Base-by-base conservation (phyloP, 2,329 filamentous ascomycete genomes). In the Fusarium sp. region DNA sequence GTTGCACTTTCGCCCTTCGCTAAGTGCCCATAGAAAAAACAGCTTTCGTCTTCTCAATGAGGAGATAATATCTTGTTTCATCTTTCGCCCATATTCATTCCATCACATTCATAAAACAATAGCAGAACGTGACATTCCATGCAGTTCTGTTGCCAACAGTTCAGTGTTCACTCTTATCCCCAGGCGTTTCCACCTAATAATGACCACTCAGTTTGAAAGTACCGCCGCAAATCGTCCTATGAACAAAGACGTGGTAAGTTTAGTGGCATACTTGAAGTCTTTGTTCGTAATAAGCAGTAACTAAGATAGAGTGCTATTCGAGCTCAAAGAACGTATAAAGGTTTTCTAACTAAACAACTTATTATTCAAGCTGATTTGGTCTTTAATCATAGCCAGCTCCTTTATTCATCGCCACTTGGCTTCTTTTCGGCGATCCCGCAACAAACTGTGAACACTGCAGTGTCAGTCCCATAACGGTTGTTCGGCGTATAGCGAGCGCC, bases 131-230 rank as follows among this genome's bases (percentile, higher is more conserved):
- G 18, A 12, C 23, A 9, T 5, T 19, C 42, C n/a, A 18, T 12
- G n/a, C 2, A 8, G 2, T 16, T 10, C 6, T 42, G 2, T 3
- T 15, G 8, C 42, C n/a, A 23, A 16, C 10, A 12, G 23, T 25
- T 44, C 16, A 44, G 10, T 25, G 6, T 8, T 18, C 23, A 10
- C 10, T 25, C 6, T 25, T 9, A 7, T 44, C 23, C 42, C 8
- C 11, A 38, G 13, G 32, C 32, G 11, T 9, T 5, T 7, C 37
- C 8, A 19, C 37, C 37, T 8, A 19, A 19, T 8, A 38, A 18
- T 19, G 38, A n/a, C 19, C 12, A n/a, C 2, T 6, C 42, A 25
- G 10, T 5, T 25, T 44, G 42, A 25, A 18, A 18, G 2, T 7
- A 18, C 16, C n/a, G 16, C 16, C 1, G 11, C 42, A 44, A 23